Conservation (phyloP, 2,329 filamentous ascomycete species). For the Aspergillus neotritici region DNA sequence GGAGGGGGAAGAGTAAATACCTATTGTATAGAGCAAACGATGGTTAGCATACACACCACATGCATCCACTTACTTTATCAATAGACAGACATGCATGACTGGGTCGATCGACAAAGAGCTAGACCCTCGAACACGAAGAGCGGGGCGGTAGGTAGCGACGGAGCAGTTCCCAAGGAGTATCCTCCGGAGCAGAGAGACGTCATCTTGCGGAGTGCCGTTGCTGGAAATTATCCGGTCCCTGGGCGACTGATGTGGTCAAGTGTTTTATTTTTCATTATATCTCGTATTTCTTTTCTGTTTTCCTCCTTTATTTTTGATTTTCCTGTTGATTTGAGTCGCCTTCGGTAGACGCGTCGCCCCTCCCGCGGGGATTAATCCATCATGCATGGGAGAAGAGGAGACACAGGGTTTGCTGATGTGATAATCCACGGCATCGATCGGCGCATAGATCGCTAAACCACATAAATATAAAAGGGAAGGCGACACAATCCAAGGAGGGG, state of each 20-base stretch:
- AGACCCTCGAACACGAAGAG: slow-evolving; percentile 8
- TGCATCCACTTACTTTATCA: too few relatives aligned
- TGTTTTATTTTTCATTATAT: too few relatives aligned
- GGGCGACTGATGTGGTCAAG: too few relatives aligned
- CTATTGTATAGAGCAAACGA: slow-evolving; percentile 1
- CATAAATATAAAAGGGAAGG: slow-evolving; percentile 1
- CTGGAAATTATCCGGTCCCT: too few relatives aligned
- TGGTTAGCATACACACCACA: background rate
- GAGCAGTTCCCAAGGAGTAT: background rate
- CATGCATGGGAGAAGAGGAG: background rate
- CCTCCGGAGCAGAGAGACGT: background rate
- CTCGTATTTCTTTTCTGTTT: too few relatives aligned
- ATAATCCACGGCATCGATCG: slow-evolving; percentile 3
- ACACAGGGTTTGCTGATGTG: background rate
- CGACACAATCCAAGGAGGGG: slow-evolving; percentile 4
- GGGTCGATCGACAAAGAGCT: slow-evolving; percentile 7
- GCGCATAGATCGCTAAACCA: slow-evolving; percentile 6
- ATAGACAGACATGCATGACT: too few relatives aligned
- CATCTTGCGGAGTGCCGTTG: background rate
- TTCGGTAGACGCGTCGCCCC: background rate
- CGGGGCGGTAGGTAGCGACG: slow-evolving; percentile 3
- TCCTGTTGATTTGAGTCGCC: background rate
- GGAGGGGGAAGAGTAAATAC: background rate
- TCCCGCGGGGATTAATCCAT: background rate
- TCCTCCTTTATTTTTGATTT: too few relatives aligned